phyloP scores from a whole-genome alignment of 441 rosid genomes.

The Croton setiger region DNA sequence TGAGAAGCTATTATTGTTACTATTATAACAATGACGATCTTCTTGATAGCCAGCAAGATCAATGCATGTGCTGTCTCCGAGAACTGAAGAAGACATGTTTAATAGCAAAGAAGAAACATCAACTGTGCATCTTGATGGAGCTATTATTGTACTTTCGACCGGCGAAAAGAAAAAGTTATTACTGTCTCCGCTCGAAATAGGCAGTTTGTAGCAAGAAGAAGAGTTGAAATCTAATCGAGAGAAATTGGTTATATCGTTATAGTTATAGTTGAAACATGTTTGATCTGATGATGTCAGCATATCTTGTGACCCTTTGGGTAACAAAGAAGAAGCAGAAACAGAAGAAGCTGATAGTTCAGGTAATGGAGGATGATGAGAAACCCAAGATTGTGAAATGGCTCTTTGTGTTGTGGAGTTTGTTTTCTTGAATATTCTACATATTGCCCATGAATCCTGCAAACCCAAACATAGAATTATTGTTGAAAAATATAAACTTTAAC shows the following conservation, averaged over 20 bases:
- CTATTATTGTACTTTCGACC: conserved; percentile 27
- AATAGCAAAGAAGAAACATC: conserved; percentile 42
- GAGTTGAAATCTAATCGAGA: conserved; percentile 38
- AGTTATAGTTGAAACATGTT: conserved; percentile 28
- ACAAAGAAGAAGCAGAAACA: conserved; percentile 25
- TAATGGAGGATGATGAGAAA: conserved; percentile 34
- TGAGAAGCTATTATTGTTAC: conserved; percentile 24
- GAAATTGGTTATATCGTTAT: conserved; percentile 23
- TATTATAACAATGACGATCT: conserved; percentile 28
- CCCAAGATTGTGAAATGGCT: conserved; percentile 66
- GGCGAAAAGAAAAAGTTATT: conserved; percentile 40
- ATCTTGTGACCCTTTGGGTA: conserved; percentile 26
- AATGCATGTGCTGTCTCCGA: conserved; percentile 29
- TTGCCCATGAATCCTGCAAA: conserved; percentile 88
- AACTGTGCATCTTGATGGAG: conserved; percentile 26
- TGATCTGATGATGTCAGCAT: conserved; percentile 27
- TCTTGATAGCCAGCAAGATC: conserved; percentile 29
- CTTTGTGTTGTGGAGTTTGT: conserved; percentile 65
- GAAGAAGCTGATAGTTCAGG: conserved; percentile 27
- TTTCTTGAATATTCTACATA: conserved; percentile 89
- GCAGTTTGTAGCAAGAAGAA: conserved; percentile 10
- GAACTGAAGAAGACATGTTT: conserved; percentile 46
- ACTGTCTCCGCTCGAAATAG: conserved; percentile 28
- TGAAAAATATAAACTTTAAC: not conserved
- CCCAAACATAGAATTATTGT: not conserved